A percentile compares a stretch with the other conserved stretches of the same genome.
phyloP scores from a whole-genome alignment of 1,284 basidiomycete genomes.

The Lignosus rhinocerotis region DNA sequence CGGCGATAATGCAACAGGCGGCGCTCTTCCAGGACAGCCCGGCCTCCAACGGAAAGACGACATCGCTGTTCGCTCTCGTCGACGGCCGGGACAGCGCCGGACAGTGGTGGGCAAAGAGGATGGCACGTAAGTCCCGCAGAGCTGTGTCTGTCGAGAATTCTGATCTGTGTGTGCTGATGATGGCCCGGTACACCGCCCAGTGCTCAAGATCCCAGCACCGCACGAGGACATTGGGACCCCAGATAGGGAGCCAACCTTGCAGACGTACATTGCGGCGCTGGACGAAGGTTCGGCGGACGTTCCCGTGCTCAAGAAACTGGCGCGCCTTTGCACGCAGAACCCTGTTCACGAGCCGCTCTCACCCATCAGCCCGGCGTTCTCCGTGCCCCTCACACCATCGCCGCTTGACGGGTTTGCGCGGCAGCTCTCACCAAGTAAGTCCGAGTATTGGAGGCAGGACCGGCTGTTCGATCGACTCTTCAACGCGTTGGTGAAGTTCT shows the following conservation, averaged over 20 bases:
- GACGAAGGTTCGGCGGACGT: constrained; percentile 53
- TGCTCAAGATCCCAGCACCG: constrained; percentile 49
- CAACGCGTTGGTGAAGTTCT: constrained; percentile 56
- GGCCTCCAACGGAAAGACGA: constrained; percentile 47
- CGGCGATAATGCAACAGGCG: constrained; percentile 65
- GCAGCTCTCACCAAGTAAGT: constrained; percentile 44
- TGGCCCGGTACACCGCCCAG: constrained; percentile 34
- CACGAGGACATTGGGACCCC: constrained; percentile 38
- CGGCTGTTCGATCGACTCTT: constrained; percentile 68
- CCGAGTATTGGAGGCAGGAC: constrained; percentile 66
- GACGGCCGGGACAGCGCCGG: constrained; percentile 60
- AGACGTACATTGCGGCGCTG: constrained; percentile 52
- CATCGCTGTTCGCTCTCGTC: constrained; percentile 67
- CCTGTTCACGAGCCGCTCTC: constrained; percentile 47
- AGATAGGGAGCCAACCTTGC: constrained; percentile 50
- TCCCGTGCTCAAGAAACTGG: constrained; percentile 57
- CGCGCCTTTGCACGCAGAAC: constrained; percentile 60
- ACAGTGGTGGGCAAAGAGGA: constrained; percentile 78
- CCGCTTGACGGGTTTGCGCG: constrained; percentile 33
- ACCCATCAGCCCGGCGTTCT: constrained; percentile 47
- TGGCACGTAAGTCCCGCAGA: constrained; percentile 50
- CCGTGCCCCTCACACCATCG: constrained; percentile 41
- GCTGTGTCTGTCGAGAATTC: constrained; percentile 10
- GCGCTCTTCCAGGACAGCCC: constrained; percentile 81
- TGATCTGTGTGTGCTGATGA: constrained; percentile 24